Base-by-base conservation (phyloP, 2,329 filamentous ascomycete genomes). In the Cryphonectria japonica region DNA sequence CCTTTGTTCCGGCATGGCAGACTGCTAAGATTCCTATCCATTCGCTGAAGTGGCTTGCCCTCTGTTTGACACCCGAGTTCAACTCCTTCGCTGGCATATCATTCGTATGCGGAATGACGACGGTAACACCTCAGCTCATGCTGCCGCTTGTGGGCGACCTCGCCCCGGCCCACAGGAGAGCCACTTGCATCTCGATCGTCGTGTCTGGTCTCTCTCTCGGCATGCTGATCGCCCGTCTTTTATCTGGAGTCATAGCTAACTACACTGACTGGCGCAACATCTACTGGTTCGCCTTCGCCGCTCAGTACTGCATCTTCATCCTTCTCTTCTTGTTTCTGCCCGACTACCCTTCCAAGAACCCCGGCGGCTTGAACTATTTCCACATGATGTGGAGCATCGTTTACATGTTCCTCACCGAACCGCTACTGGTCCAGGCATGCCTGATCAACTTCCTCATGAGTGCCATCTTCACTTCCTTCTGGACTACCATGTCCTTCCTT, bases 61-160 rank as follows among this genome's bases (percentile, higher is more conserved):
- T 94, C 7, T 94, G 92, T 73, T 77, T 94, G 0, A 95, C 93
- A 0, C 82, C 82, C 2, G 86, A 85, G 2, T 91, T 94, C 74
- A 77, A 81, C 0, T 84, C 86, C 8, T 95, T 96, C 79, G 85
- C 88, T 0, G 89, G 85, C 1, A 83, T 95, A 26, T 93, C 91
- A 6, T 95, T 92, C 80, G 81, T 95, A 68, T 89, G 88, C 14
- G 90, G 91, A n/a, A 81, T 92, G n/a, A 91, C 91, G 1, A 96
- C 93, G 0, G 93, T 95, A 1, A 95, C 93, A 3, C 93, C 92
- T 16, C 90, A 92, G 79, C 82, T 92, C 69, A 93, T 96, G 92
- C 89, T 96, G 22, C 93, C 93, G 0, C 83, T 96, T 0, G 92
- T 95, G 0, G 92, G 92, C 2, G 92, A 95, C 76, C 89, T 95